A percentile compares a stretch with the other conserved stretches of the same genome.
These are phyloP conservation scores for Zoysia matrella DNA, from an alignment of 202 grass and related monocot species.

Conservation along the genomic window DNA sequence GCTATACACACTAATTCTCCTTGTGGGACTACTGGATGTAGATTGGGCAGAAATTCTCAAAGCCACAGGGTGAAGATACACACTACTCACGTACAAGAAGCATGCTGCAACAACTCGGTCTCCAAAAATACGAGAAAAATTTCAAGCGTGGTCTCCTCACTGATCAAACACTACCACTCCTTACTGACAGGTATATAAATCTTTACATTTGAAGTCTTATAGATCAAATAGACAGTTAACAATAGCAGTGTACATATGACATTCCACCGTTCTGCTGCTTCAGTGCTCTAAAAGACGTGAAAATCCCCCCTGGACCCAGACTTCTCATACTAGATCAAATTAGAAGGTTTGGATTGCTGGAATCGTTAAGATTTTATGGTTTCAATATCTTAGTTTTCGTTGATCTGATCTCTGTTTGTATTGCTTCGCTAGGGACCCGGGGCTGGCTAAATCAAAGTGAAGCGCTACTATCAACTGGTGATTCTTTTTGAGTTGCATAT, in stretches of 20 bases:
- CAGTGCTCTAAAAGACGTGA: constrained; percentile 94
- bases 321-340: constrained; percentile 93
- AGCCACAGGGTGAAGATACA: constrained; percentile 49
- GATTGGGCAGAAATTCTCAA: constrained; percentile 91
- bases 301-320: constrained; percentile 88
- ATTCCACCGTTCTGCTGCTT: constrained; percentile 28
- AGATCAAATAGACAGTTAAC: constrained; percentile 1
- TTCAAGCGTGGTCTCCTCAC: constrained; percentile 92
- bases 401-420: constrained; percentile 1
- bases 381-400: constrained; percentile 18
- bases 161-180: constrained; percentile 82
- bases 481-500: constrained; percentile 30
- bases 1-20: constrained; percentile 20
- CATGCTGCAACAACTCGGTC: constrained; percentile 77
- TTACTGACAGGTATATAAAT: constrained; percentile 70
- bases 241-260: constrained; percentile 17
- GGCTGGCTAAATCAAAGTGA: constrained; percentile 53
- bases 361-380: neutral
- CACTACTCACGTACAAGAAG: constrained; percentile 70
- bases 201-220: constrained; percentile 1
- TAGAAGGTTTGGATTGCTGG: constrained; percentile 61
- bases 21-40: constrained; percentile 44
- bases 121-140: constrained; percentile 91
- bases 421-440: constrained; percentile 60
- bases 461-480: neutral